Evolutionary conservation across 2,329 filamentous ascomycete species (phyloP).

Genomic region (Trichoderma guizhouense): DNA sequence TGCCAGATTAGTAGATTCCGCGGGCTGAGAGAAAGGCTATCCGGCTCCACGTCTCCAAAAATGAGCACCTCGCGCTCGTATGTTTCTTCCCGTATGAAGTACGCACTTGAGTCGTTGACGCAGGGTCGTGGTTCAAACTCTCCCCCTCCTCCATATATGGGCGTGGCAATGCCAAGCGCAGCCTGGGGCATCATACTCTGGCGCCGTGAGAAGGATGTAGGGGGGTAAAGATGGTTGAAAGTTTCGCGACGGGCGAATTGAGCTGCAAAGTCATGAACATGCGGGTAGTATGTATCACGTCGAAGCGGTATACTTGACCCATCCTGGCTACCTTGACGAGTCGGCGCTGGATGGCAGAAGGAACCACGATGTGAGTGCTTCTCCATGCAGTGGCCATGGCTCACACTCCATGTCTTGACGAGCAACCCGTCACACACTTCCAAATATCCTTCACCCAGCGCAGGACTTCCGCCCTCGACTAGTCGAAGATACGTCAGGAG

Average conservation of each 20-base stretch:
- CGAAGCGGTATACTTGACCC: conserved; percentile 33
- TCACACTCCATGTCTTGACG: conserved; percentile 84
- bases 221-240: conserved; percentile 23
- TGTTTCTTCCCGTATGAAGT: conserved; percentile 77
- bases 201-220: conserved; percentile 19
- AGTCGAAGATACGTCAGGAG: conserved; percentile 87
- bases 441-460: conserved; percentile 81
- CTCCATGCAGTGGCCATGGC: conserved; percentile 85
- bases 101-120: conserved; percentile 85
- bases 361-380: conserved; percentile 63
- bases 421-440: conserved; percentile 84
- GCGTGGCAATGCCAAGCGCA: conserved; percentile 25
- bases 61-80: conserved; percentile 79
- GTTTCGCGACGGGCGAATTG: conserved; percentile 28
- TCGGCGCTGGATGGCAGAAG: conserved; percentile 45
- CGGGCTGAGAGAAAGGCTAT: conserved; percentile 76
- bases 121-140: conserved; percentile 51
- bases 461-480: conserved; percentile 82
- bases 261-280: conserved; percentile 40
- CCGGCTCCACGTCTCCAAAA: conserved; percentile 94
- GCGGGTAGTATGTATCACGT: conserved; percentile 28
- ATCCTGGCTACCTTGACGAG: conserved; percentile 50
- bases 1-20: conserved; percentile 82
- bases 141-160: conserved; percentile 23
- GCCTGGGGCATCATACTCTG: conserved; percentile 34